A percentile compares a stretch with the other conserved stretches of the same genome.
These are phyloP conservation scores for Colletotrichum scovillei DNA, from an alignment of 2,329 filamentous ascomycete species.

Conservation along the genomic window DNA sequence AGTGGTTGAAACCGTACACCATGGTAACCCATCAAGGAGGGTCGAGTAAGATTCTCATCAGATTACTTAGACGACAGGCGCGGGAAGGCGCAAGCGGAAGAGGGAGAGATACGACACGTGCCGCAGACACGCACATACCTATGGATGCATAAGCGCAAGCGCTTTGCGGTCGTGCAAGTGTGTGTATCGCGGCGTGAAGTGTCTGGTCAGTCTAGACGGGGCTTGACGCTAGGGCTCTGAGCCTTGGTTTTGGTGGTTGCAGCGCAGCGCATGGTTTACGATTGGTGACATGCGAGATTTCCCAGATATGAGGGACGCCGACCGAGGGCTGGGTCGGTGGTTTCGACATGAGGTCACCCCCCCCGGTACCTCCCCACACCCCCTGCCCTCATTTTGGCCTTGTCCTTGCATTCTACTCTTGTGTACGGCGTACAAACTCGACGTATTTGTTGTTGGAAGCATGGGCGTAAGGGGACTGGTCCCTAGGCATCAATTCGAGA, in stretches of 20 bases:
- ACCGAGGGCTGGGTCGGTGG: too few relatives aligned
- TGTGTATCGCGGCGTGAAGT: not conserved
- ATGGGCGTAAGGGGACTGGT: too few relatives aligned
- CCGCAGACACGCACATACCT: not conserved
- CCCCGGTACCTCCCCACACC: not conserved
- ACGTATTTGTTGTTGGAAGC: too few relatives aligned
- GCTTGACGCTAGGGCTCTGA: slow-evolving; percentile 24
- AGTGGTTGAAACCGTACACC: not conserved
- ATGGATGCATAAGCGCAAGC: not conserved
- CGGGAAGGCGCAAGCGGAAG: slow-evolving; percentile 14
- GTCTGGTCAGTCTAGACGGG: not conserved
- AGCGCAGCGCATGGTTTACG: not conserved
- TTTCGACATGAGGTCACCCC: not conserved
- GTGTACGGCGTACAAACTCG: too few relatives aligned
- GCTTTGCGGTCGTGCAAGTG: not conserved
- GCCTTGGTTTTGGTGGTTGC: not conserved
- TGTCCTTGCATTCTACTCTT: too few relatives aligned
- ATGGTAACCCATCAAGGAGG: not conserved
- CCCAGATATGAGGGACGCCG: not conserved
- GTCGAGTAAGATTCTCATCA: slow-evolving; percentile 9
- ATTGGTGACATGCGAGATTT: not conserved
- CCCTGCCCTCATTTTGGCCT: too few relatives aligned
- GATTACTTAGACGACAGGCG: slow-evolving; percentile 17
- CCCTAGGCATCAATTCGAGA: too few relatives aligned
- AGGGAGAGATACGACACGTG: not conserved